Percentiles rank a stretch among this genome's conserved stretches.
These are phyloP conservation scores for Fusarium redolens DNA, from an alignment of 2,329 filamentous ascomycete species.

Conservation along the genomic window DNA sequence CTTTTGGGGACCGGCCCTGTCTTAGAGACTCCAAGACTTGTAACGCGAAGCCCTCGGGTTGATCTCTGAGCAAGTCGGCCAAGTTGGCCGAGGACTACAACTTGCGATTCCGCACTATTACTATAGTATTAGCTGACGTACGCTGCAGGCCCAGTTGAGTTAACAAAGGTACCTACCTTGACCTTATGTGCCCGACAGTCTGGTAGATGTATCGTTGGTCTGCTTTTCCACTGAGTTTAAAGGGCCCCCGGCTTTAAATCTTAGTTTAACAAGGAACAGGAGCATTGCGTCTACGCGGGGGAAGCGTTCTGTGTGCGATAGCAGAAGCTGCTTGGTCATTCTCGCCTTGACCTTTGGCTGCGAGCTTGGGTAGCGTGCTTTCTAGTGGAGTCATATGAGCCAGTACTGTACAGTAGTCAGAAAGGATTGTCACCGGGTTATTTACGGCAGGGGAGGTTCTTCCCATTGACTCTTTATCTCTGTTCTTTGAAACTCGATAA, in stretches of 20 bases:
- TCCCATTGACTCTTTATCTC: too few relatives aligned
- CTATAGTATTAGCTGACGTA: fast-evolving
- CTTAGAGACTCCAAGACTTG: not conserved
- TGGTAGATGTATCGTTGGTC: not conserved
- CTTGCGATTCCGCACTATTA: not conserved
- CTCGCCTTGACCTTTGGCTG: fast-evolving
- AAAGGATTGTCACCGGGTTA: not conserved
- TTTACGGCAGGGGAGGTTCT: too few relatives aligned
- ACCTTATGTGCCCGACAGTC: not conserved
- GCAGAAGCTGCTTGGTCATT: too few relatives aligned
- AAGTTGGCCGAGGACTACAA: fast-evolving
- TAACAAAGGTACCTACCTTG: not conserved
- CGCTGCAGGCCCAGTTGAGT: not conserved
- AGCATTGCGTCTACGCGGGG: not conserved
- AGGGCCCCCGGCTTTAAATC: too few relatives aligned
- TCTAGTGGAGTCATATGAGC: not conserved
- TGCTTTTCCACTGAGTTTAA: not conserved
- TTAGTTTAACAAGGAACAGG: not conserved
- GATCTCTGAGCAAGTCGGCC: not conserved
- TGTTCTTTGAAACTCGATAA: too few relatives aligned
- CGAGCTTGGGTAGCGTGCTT: not conserved
- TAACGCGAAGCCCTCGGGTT: fast-evolving
- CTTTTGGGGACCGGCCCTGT: not conserved
- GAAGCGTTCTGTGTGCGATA: too few relatives aligned
- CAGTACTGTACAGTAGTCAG: not conserved